Base-by-base conservation (phyloP, 2,329 filamentous ascomycete species). In the Colletotrichum karsti region DNA sequence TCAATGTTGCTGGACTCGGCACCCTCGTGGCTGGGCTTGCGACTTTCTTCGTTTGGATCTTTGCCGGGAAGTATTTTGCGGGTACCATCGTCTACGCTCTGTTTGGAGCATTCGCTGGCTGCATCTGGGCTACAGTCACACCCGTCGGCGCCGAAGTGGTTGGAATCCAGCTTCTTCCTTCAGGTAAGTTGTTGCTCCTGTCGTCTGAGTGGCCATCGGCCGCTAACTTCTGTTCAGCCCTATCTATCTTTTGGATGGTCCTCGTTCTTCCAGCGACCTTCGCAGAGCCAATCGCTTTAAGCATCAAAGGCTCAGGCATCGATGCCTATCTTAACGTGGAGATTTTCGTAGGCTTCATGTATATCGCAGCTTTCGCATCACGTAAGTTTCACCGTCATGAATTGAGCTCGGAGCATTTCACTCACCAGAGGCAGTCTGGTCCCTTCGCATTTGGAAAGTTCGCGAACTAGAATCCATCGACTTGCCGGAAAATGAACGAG, bases 111-210 rank as follows among this genome's bases (percentile, higher is more conserved):
- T 89, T 94, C 1, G 89, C 88, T 3, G 93, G 93, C 7, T 91
- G 89, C 0, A 91, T 93, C 72, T 94, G 90, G 90, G 85, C 88
- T 0, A 90, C 90, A 1, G 86, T 92, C 28, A 90, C 83, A 0
- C 92, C 93, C 0, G 88, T 95, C 7, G 87, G 87, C 5, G 91
- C 91, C 3, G 93, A 95, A 77, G 88, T 95, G 1, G 88, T 95
- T 30, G 92, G 92, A 0, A 77, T 95, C 5, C 85, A 86, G 64
- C 80, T 92, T 44, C 83, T 95, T 3, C 91, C 93, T 1, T 88
- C 91, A 12, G 89, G 88, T 72, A 70, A 71, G 77, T 67, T 15
- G 15, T 2, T 24, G 35, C 46, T 10, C 61, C 12, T 2, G 3
- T 15, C 5, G 20, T 4, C 20, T 42, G 12, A 10, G 8, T 15